Evolutionary conservation across 2,329 filamentous ascomycete genomes (phyloP).

Genomic region (Trichoderma simmonsii): DNA sequence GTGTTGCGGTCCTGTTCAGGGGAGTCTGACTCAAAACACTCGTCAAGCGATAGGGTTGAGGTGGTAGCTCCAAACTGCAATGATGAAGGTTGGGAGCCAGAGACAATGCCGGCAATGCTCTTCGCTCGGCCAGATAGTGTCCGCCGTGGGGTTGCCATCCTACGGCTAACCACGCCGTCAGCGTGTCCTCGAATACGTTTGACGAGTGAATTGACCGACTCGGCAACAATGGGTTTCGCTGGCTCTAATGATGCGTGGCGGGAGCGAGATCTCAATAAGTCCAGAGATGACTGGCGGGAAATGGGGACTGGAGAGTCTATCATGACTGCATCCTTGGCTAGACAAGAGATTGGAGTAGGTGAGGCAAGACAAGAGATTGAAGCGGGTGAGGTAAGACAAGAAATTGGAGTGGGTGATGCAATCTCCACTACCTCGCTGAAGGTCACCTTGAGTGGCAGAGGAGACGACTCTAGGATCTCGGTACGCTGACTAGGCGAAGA

Average conservation of each 20-base stretch:
- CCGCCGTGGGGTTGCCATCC: constrained; percentile 66
- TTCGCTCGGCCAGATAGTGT: constrained; percentile 75
- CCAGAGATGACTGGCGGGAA: constrained; percentile 45
- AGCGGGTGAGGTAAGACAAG: constrained; percentile 61
- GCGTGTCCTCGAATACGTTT: constrained; percentile 21
- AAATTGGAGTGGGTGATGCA: constrained; percentile 67
- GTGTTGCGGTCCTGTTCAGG: constrained; percentile 66
- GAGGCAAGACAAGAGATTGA: constrained; percentile 62
- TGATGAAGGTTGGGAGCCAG: constrained; percentile 64
- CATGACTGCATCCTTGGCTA: constrained; percentile 48
- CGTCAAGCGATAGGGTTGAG: constrained; percentile 62
- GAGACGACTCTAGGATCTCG: constrained; percentile 91
- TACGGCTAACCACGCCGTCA: constrained; percentile 49
- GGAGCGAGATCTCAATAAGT: constrained; percentile 44
- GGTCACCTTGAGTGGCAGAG: constrained; percentile 80
- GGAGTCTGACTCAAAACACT: constrained; percentile 73
- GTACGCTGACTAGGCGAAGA: constrained; percentile 72
- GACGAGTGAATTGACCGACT: constrained; percentile 45
- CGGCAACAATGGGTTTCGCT: constrained; percentile 46
- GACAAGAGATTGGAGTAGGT: constrained; percentile 60
- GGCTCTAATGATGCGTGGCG: constrained; percentile 49
- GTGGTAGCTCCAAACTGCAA: constrained; percentile 66
- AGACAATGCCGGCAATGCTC: constrained; percentile 63
- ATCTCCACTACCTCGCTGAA: constrained; percentile 64
- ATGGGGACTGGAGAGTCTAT: constrained; percentile 56